A percentile compares a stretch with the other conserved stretches of the same genome.
Conservation (phyloP, 2,329 filamentous ascomycete species). For the Lojkania enalia region DNA sequence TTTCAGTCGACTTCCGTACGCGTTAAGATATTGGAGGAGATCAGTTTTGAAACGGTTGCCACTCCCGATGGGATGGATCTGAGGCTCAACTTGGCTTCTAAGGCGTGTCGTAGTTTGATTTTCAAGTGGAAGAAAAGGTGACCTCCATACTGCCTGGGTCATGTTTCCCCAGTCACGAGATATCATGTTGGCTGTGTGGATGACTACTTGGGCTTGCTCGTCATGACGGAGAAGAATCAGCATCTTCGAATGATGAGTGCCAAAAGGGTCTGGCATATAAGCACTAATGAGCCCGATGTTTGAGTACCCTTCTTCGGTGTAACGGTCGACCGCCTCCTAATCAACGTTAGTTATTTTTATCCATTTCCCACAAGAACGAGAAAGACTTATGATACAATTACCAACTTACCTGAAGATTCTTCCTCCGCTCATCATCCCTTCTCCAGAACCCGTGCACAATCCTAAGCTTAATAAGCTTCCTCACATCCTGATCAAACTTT, state of each 20-base stretch:
- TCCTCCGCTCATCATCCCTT: slow-evolving; percentile 63
- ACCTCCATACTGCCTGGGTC: slow-evolving; percentile 81
- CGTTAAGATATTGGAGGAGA: slow-evolving; percentile 70
- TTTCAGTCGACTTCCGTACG: slow-evolving; percentile 65
- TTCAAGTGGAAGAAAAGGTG: slow-evolving; percentile 66
- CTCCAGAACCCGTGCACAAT: slow-evolving; percentile 70
- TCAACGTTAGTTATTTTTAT: too few species aligned
- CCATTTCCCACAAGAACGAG: too few species aligned
- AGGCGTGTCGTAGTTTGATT: slow-evolving; percentile 1
- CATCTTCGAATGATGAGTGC: slow-evolving; percentile 88
- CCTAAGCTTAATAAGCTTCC: slow-evolving; percentile 57
- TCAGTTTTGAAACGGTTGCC: slow-evolving; percentile 76
- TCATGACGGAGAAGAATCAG: slow-evolving; percentile 80
- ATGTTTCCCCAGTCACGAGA: slow-evolving; percentile 82
- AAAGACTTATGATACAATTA: too few species aligned
- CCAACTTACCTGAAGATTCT: slow-evolving; percentile 60
- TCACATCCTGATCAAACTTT: slow-evolving; percentile 62
- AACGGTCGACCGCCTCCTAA: too few species aligned
- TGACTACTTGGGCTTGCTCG: slow-evolving; percentile 74
- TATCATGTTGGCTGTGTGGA: slow-evolving; percentile 95
- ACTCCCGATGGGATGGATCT: slow-evolving; percentile 53
- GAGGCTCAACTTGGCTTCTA: slow-evolving; percentile 1
- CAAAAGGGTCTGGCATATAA: slow-evolving; percentile 81
- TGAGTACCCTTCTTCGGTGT: slow-evolving; percentile 61
- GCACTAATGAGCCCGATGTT: slow-evolving; percentile 75